phyloP scores from a whole-genome alignment of 192 early-diverging fungal genomes.

The Entomortierella chlamydospora region DNA sequence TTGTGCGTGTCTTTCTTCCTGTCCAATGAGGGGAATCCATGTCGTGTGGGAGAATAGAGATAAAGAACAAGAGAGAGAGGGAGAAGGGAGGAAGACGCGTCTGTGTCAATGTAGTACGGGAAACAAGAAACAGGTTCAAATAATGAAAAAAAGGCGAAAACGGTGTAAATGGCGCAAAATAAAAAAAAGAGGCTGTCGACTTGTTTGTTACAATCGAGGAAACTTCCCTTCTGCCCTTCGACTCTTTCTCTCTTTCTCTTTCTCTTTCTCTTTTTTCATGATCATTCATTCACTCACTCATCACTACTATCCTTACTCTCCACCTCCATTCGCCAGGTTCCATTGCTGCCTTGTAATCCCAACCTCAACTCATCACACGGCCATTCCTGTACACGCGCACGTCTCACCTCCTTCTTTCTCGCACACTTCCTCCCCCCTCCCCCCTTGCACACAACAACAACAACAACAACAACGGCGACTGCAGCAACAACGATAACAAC shows the following conservation, averaged over 20 bases:
- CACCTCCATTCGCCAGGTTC: background rate
- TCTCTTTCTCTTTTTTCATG: background rate
- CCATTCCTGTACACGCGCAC: too few relatives aligned
- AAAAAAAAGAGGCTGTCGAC: too few relatives aligned
- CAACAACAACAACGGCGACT: background rate
- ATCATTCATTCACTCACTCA: background rate
- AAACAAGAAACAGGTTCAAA: too few relatives aligned
- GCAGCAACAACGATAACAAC: background rate
- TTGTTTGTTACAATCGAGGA: too few relatives aligned
- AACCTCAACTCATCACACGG: background rate
- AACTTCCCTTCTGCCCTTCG: too few relatives aligned
- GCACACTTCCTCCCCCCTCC: background rate
- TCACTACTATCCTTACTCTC: background rate
- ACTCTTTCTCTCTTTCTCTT: conserved; percentile 1
- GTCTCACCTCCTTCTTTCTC: background rate
- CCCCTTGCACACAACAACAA: background rate
- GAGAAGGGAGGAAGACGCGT: too few relatives aligned
- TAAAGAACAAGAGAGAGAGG: background rate
- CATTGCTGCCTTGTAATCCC: background rate
- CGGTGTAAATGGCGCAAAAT: too few relatives aligned
- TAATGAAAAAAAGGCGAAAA: too few relatives aligned
- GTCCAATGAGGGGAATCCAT: background rate
- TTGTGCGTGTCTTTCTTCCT: background rate
- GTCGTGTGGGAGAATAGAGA: conserved; percentile 1
- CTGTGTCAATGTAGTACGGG: too few relatives aligned